phyloP scores from a whole-genome alignment of 1,284 basidiomycete species.

The Tylopilus orsonianus region DNA sequence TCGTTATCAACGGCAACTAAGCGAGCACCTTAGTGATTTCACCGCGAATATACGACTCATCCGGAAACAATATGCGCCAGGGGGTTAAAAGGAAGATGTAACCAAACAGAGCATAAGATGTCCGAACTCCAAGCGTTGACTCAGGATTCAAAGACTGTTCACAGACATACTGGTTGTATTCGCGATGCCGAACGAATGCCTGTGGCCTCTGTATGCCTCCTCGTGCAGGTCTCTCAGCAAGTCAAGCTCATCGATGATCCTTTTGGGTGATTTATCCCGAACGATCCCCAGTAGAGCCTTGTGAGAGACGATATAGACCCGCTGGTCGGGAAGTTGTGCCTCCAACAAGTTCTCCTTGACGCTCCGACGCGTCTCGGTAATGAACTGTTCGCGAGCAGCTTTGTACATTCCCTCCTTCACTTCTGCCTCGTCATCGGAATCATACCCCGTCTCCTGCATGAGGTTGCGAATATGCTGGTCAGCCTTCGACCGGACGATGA shows the following conservation, averaged over 20 bases:
- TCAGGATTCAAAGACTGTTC: constrained; percentile 14
- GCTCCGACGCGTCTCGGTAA: constrained; percentile 27
- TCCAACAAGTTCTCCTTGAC: constrained; percentile 31
- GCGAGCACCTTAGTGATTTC: too few species aligned
- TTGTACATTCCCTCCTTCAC: constrained; percentile 23
- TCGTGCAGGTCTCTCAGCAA: constrained; percentile 30
- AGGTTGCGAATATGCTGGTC: constrained; percentile 36
- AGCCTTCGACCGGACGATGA: constrained; percentile 39
- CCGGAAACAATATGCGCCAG: not conserved
- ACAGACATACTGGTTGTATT: not conserved
- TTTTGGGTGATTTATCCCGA: constrained; percentile 24
- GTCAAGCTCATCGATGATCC: constrained; percentile 34
- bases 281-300: constrained; percentile 21
- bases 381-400: constrained; percentile 24
- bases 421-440: constrained; percentile 23
- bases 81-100: not conserved
- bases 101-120: not conserved
- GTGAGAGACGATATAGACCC: constrained; percentile 34
- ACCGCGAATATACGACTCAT: too few species aligned
- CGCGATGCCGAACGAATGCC: constrained; percentile 4
- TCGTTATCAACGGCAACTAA: too few species aligned
- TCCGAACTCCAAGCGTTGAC: not conserved
- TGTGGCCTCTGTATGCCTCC: constrained; percentile 18
- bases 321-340: constrained; percentile 31
- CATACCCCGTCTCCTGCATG: constrained; percentile 31